A percentile compares a stretch with the other conserved stretches of the same genome.
Conservation (phyloP, 208 protist genomes). For the Angomonas ambiguus region DNA sequence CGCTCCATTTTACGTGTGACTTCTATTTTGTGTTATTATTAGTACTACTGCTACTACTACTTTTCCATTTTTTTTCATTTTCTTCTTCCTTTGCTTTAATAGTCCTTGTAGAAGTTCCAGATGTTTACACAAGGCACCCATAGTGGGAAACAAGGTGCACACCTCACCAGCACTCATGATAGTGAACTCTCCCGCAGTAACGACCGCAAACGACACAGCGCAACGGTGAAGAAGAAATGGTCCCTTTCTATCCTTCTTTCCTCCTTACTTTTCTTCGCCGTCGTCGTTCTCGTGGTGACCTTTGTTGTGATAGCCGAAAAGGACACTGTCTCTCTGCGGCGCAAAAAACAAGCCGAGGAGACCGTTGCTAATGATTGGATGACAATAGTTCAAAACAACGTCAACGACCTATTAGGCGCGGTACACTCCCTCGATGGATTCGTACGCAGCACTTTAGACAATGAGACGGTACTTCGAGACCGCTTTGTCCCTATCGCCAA, state of each 20-base stretch:
- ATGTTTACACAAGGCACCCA: too few relatives aligned
- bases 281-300: not conserved
- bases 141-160: too few relatives aligned
- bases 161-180: too few relatives aligned
- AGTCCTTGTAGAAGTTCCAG: too few relatives aligned
- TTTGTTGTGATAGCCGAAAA: not conserved
- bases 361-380: constrained; percentile 18
- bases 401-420: constrained; percentile 32
- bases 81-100: too few relatives aligned
- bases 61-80: too few relatives aligned
- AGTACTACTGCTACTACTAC: too few relatives aligned
- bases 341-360: constrained; percentile 11
- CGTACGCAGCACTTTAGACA: constrained; percentile 13
- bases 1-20: too few relatives aligned
- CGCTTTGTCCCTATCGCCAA: constrained; percentile 23
- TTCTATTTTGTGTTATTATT: too few relatives aligned
- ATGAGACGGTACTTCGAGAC: constrained; percentile 12
- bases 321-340: not conserved
- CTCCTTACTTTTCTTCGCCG: not conserved
- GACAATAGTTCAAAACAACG: constrained; percentile 21
- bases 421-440: constrained; percentile 41
- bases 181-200: not conserved
- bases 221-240: not conserved
- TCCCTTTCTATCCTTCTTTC: not conserved
- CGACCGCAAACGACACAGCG: not conserved